Evolutionary conservation across 441 rosid genomes (phyloP).

Genomic region (Pelargonium australe): DNA sequence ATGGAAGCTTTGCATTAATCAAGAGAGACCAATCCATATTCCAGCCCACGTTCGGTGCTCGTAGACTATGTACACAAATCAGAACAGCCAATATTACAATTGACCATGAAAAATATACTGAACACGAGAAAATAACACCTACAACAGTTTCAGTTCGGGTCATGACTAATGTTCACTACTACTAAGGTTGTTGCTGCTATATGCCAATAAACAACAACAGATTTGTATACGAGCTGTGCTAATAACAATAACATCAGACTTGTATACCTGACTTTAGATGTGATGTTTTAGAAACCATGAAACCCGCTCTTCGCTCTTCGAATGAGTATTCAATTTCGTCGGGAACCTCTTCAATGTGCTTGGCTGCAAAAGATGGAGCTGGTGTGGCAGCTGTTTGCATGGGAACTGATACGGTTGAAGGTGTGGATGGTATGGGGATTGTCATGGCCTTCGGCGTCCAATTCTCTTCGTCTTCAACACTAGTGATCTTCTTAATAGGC

Average conservation of each 20-base stretch:
- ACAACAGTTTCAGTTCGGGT: no score
- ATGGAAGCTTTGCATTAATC: no score
- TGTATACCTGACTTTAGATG: slow-evolving; percentile 39
- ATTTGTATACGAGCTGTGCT: no score
- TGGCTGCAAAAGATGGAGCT: slow-evolving; percentile 30
- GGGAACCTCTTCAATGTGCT: slow-evolving; percentile 29
- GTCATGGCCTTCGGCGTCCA: slow-evolving; percentile 22
- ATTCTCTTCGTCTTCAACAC: slow-evolving; percentile 46
- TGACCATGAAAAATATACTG: no score
- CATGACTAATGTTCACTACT: no score
- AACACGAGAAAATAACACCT: no score
- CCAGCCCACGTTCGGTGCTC: no score
- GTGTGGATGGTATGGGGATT: slow-evolving; percentile 55
- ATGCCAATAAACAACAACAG: no score
- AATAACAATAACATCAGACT: slow-evolving; percentile 27
- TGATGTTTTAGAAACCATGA: slow-evolving; percentile 34
- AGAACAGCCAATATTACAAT: no score
- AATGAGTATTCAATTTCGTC: slow-evolving; percentile 68
- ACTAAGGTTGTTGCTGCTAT: no score
- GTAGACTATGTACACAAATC: no score
- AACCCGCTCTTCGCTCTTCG: slow-evolving; percentile 80
- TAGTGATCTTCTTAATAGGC: slow-evolving; percentile 32
- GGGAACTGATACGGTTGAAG: slow-evolving; percentile 59
- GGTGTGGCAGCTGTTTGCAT: slow-evolving; percentile 78
- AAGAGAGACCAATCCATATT: no score